These are phyloP conservation scores for Termitomyces sp. DNA, from an alignment of 768 basidiomycete genomes.

Conservation along the genomic window DNA sequence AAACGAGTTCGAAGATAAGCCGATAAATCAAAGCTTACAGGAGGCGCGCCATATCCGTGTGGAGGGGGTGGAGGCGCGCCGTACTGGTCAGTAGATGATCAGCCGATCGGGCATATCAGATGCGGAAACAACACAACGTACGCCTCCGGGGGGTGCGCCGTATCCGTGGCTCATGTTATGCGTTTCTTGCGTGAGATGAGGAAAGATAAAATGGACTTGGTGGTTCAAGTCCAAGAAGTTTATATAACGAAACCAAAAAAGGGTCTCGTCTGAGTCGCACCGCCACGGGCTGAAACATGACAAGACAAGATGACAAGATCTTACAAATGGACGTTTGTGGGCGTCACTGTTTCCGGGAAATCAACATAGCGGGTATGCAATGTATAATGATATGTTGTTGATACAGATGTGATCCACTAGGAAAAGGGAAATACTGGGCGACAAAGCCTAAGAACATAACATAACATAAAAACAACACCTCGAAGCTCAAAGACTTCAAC, in stretches of 20 bases:
- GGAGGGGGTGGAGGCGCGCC: conserved; percentile 20
- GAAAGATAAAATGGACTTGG: not conserved
- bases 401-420: conserved; percentile 13
- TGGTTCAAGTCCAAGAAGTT: not conserved
- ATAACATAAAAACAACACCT: not conserved
- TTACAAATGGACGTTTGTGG: not conserved
- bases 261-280: not conserved
- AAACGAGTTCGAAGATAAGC: not conserved
- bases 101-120: not conserved
- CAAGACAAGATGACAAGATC: too few species aligned
- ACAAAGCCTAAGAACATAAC: not conserved
- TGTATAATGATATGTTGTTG: conserved; percentile 7
- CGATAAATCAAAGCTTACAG: not conserved
- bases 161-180: conserved; percentile 1
- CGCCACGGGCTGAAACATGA: too few species aligned
- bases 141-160: not conserved
- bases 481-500: not conserved
- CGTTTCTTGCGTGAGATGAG: not conserved
- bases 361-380: conserved; percentile 1
- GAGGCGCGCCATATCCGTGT: conserved; percentile 19
- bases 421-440: not conserved
- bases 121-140: not conserved
- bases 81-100: conserved; percentile 7
- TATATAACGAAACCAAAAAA: not conserved
- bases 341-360: not conserved